Percentiles rank a stretch among this genome's conserved stretches.
Conservation (phyloP, 768 basidiomycete genomes). For the Agrocybe chaxingu region DNA sequence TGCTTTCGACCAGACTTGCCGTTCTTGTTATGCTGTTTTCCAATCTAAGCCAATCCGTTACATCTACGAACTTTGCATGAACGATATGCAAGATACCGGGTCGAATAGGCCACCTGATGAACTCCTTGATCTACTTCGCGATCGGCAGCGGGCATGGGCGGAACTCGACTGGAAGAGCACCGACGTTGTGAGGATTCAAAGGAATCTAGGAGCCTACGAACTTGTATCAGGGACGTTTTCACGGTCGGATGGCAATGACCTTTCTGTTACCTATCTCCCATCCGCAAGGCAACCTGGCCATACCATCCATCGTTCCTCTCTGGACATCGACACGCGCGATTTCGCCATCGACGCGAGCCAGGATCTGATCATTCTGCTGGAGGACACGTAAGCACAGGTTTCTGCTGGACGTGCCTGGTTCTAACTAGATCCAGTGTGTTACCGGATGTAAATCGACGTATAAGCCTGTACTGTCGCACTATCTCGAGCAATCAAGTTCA, state of each 20-base stretch:
- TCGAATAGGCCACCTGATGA: not conserved
- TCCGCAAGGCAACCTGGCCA: not conserved
- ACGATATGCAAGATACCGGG: not conserved
- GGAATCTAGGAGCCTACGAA: not conserved
- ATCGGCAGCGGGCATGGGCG: not conserved
- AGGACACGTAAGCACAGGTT: not conserved
- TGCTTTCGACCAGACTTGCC: not conserved
- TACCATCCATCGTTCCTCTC: not conserved
- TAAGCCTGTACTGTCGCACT: constrained; percentile 4
- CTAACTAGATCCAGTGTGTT: not conserved
- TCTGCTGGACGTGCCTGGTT: not conserved
- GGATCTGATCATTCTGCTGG: constrained; percentile 4
- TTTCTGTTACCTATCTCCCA: not conserved
- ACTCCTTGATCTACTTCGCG: not conserved
- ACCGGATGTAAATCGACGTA: not conserved
- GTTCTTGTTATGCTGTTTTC: not conserved
- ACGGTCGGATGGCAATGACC: not conserved
- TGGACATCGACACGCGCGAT: not conserved
- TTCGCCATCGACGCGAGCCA: constrained; percentile 7
- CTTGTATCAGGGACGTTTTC: constrained; percentile 4
- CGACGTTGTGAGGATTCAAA: not conserved
- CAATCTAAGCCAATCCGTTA: not conserved
- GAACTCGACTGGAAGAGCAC: not conserved
- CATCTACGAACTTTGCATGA: not conserved
- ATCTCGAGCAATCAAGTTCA: constrained; percentile 5